Conservation (phyloP, 2,329 filamentous ascomycete species). For the Cephalotrichum gorgonifer region DNA sequence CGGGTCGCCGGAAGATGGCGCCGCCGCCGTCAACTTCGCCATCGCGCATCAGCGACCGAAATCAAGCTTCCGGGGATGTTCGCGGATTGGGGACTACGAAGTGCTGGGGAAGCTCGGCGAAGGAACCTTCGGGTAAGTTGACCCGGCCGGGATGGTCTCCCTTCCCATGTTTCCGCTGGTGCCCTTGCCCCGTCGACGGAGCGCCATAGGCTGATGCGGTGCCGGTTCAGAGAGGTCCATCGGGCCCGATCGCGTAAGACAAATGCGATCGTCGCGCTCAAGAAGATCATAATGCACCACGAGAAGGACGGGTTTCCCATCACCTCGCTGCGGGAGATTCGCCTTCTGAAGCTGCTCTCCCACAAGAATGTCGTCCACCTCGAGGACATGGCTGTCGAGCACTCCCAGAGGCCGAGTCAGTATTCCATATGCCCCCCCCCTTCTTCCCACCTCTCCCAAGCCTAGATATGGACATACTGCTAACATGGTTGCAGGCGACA, state of each 20-base stretch:
- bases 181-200: conserved; percentile 5
- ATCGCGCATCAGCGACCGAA: conserved; percentile 43
- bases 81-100: conserved; percentile 70
- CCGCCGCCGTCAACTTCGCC: conserved; percentile 31
- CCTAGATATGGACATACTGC: not conserved
- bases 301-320: conserved; percentile 99
- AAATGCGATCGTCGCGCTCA: conserved; percentile 71
- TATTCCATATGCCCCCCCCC: conserved; percentile 7
- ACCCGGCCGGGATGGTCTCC: not conserved
- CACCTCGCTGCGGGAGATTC: conserved; percentile 93
- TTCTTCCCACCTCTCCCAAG: not conserved
- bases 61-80: conserved; percentile 71
- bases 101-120: conserved; percentile 79
- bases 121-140: conserved; percentile 76
- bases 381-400: conserved; percentile 94
- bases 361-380: conserved; percentile 80
- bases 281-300: conserved; percentile 99
- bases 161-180: not conserved
- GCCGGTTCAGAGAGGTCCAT: conserved; percentile 67
- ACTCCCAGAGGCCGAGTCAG: conserved; percentile 50
- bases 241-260: conserved; percentile 71
- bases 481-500: conserved; percentile 44
- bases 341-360: conserved; percentile 88
- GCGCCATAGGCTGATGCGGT: not conserved
- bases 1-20: not conserved